Conservation (phyloP, 352 stramenopile species). For the Hyaloperonospora brassicae region DNA sequence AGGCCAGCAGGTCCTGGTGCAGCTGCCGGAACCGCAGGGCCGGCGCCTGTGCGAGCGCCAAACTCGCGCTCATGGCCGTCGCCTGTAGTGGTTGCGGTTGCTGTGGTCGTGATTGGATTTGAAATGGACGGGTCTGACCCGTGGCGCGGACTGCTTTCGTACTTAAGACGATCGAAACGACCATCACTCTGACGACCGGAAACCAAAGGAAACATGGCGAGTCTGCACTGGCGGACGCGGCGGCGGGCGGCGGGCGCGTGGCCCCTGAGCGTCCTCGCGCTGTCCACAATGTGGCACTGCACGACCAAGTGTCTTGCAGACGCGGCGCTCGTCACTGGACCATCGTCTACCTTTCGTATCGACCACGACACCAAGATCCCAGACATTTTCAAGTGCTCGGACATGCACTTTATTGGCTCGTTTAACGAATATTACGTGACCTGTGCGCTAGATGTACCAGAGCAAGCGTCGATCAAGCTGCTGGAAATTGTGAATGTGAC, state of each 20-base stretch:
- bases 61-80: constrained; percentile 24
- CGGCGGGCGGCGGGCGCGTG: neutral
- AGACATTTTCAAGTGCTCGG: constrained; percentile 63
- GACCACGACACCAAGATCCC: constrained; percentile 41
- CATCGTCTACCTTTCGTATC: constrained; percentile 39
- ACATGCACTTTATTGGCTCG: constrained; percentile 51
- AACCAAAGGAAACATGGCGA: constrained; percentile 11
- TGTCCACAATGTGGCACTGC: neutral
- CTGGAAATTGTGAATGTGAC: constrained; percentile 39
- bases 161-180: constrained; percentile 14
- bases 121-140: neutral
- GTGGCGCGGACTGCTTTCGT: constrained; percentile 22
- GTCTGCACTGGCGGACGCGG: constrained; percentile 5
- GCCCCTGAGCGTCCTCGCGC: constrained; percentile 2
- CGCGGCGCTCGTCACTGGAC: neutral
- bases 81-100: neutral
- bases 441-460: constrained; percentile 43
- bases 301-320: constrained; percentile 5
- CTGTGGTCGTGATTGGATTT: neutral
- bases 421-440: constrained; percentile 82
- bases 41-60: constrained; percentile 48
- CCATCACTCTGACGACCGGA: constrained; percentile 16
- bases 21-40: constrained; percentile 62
- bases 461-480: constrained; percentile 20
- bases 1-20: constrained; percentile 62